Conservation (phyloP, 1,139 yeast species). For the Sugiyamaella xylanicola region DNA sequence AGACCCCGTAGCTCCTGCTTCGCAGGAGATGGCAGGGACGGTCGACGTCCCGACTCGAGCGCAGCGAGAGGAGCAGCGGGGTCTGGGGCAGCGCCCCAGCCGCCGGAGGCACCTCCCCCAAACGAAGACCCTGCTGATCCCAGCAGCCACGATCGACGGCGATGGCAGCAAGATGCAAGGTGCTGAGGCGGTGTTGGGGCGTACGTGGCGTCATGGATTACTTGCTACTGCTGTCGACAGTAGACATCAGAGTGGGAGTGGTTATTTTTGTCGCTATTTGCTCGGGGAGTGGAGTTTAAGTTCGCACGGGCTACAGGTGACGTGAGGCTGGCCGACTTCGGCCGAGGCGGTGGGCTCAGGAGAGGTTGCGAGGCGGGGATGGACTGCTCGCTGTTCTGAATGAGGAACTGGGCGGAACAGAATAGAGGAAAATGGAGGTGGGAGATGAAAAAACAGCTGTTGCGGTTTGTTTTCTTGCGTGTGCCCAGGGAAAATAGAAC, state of each 20-base stretch:
- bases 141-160: background rate
- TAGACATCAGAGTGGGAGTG: background rate
- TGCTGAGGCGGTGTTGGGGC: too few species aligned
- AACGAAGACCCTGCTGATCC: background rate
- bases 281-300: background rate
- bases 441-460: background rate
- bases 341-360: background rate
- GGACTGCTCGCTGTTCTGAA: background rate
- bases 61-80: conserved; percentile 3
- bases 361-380: background rate
- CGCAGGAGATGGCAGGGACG: background rate
- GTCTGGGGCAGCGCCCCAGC: background rate
- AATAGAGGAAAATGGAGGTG: background rate
- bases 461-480: background rate
- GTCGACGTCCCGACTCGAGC: background rate
- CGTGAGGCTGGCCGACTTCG: background rate
- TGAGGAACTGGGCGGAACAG: background rate
- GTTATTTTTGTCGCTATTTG: background rate
- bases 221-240: too few species aligned
- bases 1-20: background rate
- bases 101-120: background rate
- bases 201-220: too few species aligned
- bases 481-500: background rate
- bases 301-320: background rate
- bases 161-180: too few species aligned